phyloP scores from a whole-genome alignment of 352 stramenopile genomes.

The Phytophthora boehmeriae region DNA sequence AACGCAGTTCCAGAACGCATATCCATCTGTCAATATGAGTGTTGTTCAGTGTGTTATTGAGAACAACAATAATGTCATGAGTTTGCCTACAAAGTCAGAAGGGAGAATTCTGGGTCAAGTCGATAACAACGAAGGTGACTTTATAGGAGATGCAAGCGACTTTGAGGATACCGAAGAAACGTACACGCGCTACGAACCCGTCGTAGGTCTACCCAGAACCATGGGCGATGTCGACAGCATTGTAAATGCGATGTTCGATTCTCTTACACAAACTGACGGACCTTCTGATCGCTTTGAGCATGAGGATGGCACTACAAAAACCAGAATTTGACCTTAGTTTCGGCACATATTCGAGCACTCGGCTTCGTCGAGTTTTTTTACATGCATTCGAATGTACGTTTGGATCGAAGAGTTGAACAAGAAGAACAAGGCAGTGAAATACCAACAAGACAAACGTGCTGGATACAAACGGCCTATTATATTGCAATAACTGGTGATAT shows the following conservation, averaged over 20 bases:
- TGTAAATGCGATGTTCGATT: slow-evolving; percentile 6
- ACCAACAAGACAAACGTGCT: background rate
- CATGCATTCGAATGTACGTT: slow-evolving; percentile 15
- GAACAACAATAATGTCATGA: too few species aligned
- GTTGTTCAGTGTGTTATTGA: too few species aligned
- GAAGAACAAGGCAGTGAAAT: background rate
- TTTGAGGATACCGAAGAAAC: background rate
- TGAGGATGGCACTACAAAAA: background rate
- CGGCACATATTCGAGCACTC: too few species aligned
- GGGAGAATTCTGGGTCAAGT: too few species aligned
- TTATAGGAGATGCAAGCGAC: too few species aligned
- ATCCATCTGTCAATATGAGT: too few species aligned
- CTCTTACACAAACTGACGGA: background rate
- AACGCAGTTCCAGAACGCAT: too few species aligned
- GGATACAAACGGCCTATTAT: background rate
- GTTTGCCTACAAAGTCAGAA: too few species aligned
- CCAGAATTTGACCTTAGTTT: too few species aligned
- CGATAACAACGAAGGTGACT: too few species aligned
- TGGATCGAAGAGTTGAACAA: slow-evolving; percentile 8
- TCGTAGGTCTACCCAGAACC: background rate
- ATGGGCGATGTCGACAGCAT: slow-evolving; percentile 10
- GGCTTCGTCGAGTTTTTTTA: slow-evolving; percentile 13
- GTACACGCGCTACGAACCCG: background rate
- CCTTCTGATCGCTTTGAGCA: slow-evolving; percentile 7
- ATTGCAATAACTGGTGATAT: slow-evolving; percentile 20